phyloP scores from a whole-genome alignment of 208 protist species.

The Endotrypanum monterogeii region DNA sequence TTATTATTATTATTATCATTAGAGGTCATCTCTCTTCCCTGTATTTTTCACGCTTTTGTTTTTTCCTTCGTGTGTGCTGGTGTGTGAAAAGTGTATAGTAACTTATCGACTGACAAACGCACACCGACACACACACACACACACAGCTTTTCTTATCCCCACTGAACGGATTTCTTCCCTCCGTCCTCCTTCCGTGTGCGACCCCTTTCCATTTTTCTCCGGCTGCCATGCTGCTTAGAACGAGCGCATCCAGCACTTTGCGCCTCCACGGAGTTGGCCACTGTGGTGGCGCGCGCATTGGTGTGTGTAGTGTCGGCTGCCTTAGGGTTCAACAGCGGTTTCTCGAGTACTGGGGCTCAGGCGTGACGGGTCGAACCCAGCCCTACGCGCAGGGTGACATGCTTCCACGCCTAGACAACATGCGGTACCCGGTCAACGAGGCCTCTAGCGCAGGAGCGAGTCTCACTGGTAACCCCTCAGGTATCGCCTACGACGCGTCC shows the following conservation, averaged over 20 bases:
- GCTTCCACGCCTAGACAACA: conserved; percentile 80
- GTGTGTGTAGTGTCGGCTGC: conserved; percentile 6
- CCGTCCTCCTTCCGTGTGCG: neutral
- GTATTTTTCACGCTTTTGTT: neutral
- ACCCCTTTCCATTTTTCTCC: conserved; percentile 1
- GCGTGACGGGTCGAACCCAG: conserved; percentile 81
- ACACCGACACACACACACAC: too few relatives aligned
- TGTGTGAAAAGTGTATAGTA: neutral
- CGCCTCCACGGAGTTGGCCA: conserved; percentile 9
- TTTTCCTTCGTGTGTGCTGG: neutral
- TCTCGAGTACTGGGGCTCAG: conserved; percentile 83
- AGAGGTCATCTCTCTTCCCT: too few relatives aligned
- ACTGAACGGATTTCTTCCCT: neutral
- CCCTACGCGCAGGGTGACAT: conserved; percentile 86
- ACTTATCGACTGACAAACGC: neutral
- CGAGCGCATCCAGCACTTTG: conserved; percentile 18
- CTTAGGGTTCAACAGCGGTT: conserved; percentile 56
- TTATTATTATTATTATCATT: too few relatives aligned
- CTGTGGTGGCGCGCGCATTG: neutral
- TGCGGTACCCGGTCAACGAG: conserved; percentile 53
- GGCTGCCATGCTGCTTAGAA: conserved; percentile 24
- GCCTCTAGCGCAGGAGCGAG: conserved; percentile 52
- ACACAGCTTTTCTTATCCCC: neutral
- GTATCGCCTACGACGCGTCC: conserved; percentile 75
- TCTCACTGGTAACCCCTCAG: conserved; percentile 71